phyloP scores from a whole-genome alignment of 2,329 filamentous ascomycete species.

The Cladosporium cucumerinum region DNA sequence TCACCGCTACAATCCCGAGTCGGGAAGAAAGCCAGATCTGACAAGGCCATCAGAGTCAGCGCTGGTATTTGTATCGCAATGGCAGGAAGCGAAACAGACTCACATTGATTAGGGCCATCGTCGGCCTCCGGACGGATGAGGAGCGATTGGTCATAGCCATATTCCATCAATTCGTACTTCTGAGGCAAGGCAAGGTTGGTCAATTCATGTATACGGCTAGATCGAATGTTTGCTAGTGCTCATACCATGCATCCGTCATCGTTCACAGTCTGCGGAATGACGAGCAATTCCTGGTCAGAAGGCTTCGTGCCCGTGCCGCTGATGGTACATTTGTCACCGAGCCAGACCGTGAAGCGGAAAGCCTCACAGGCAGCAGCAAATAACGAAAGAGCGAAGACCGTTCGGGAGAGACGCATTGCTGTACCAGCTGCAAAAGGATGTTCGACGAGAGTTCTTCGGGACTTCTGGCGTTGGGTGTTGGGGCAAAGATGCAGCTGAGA shows the following conservation, averaged over 20 bases:
- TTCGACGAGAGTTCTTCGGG: neutral
- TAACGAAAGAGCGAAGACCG: neutral
- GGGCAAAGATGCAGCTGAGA: neutral
- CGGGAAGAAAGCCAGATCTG: slow-evolving; percentile 3
- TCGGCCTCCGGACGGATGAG: slow-evolving; percentile 1
- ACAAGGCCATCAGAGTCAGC: neutral
- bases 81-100: neutral
- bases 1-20: slow-evolving; percentile 6
- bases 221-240: neutral
- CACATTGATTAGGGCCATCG: neutral
- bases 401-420: neutral
- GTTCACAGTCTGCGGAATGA: neutral
- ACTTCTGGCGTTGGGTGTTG: neutral
- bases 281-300: slow-evolving; percentile 4
- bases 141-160: slow-evolving; percentile 9
- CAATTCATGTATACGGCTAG: neutral
- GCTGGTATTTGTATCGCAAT: no score
- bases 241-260: slow-evolving; percentile 5
- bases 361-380: neutral
- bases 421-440: neutral
- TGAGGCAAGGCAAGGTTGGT: neutral
- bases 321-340: slow-evolving; percentile 14
- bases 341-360: slow-evolving; percentile 11
- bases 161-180: slow-evolving; percentile 9
- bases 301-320: neutral